Evolutionary conservation across 1,284 basidiomycete genomes (phyloP).

Genomic region (Vanrija sp.): DNA sequence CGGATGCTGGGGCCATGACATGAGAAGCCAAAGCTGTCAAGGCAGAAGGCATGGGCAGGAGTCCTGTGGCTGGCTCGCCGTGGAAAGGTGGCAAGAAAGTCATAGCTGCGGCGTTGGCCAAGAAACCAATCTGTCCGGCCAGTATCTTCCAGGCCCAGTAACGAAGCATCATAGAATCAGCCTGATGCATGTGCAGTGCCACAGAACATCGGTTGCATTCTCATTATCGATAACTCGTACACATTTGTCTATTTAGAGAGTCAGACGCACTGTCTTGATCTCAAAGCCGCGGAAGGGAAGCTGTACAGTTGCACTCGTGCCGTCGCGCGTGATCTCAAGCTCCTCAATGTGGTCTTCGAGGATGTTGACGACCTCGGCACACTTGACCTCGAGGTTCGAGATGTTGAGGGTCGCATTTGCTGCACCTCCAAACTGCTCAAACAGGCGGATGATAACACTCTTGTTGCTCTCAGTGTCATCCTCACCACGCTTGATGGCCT

Average conservation of each 20-base stretch:
- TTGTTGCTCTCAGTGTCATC: constrained; percentile 56
- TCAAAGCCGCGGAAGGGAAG: constrained; percentile 73
- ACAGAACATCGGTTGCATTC: no score
- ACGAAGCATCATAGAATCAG: no score
- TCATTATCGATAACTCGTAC: no score
- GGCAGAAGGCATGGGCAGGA: no score
- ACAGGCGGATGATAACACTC: constrained; percentile 71
- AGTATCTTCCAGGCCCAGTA: no score
- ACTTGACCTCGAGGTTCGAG: constrained; percentile 54
- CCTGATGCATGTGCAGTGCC: no score
- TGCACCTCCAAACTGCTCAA: constrained; percentile 82
- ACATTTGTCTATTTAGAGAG: not conserved
- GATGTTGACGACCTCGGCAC: constrained; percentile 66
- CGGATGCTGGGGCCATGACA: no score
- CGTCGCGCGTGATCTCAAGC: constrained; percentile 39
- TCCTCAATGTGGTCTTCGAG: constrained; percentile 66
- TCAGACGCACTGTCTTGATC: constrained; percentile 58
- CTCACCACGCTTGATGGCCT: constrained; percentile 87
- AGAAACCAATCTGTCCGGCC: no score
- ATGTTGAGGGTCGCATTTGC: constrained; percentile 57
- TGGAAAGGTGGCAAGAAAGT: no score
- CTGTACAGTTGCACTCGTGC: not conserved
- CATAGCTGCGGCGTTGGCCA: no score
- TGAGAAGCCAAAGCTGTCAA: no score
- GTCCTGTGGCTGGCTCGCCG: no score